Evolutionary conservation across 2,329 filamentous ascomycete species (phyloP).

Genomic region (Myriosclerotinia duriaeana): DNA sequence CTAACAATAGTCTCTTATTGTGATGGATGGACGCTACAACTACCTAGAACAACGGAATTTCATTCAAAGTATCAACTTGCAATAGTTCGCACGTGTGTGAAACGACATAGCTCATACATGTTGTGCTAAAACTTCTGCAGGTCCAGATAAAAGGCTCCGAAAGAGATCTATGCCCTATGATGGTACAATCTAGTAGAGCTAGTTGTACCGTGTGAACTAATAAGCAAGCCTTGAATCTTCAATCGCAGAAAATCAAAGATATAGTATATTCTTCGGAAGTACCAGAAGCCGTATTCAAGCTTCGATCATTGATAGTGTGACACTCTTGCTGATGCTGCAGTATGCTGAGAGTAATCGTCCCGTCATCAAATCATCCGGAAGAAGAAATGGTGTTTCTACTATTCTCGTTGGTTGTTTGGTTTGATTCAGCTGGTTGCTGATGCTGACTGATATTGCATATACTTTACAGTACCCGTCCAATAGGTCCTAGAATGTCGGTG

Average conservation of each 20-base stretch:
- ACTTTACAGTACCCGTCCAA: slow-evolving; percentile 7
- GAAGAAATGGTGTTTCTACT: slow-evolving; percentile 1
- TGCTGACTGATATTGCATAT: background rate
- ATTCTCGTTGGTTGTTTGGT: slow-evolving; percentile 13
- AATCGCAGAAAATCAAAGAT: background rate
- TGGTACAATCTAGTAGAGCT: background rate
- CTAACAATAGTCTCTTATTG: background rate
- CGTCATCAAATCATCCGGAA: slow-evolving; percentile 5
- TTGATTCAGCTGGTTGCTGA: slow-evolving; percentile 2
- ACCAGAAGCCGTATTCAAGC: slow-evolving; percentile 3
- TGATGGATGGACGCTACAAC: background rate
- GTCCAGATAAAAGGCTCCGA: slow-evolving; percentile 28
- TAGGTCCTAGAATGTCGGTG: background rate
- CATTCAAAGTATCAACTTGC: slow-evolving; percentile 10
- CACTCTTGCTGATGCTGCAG: background rate
- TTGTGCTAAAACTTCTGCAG: slow-evolving; percentile 29
- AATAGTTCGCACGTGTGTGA: slow-evolving; percentile 27
- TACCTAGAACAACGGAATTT: background rate
- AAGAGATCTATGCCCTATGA: slow-evolving; percentile 9
- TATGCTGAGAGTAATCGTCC: background rate
- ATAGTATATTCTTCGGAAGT: slow-evolving; percentile 21
- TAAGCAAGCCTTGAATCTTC: background rate
- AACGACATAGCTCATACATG: slow-evolving; percentile 27
- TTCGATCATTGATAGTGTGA: slow-evolving; percentile 12
- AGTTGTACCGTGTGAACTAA: background rate